These are phyloP conservation scores for Cyclotella choctawhatcheeana DNA, from an alignment of 108 stramenopile genomes.

Conservation along the genomic window DNA sequence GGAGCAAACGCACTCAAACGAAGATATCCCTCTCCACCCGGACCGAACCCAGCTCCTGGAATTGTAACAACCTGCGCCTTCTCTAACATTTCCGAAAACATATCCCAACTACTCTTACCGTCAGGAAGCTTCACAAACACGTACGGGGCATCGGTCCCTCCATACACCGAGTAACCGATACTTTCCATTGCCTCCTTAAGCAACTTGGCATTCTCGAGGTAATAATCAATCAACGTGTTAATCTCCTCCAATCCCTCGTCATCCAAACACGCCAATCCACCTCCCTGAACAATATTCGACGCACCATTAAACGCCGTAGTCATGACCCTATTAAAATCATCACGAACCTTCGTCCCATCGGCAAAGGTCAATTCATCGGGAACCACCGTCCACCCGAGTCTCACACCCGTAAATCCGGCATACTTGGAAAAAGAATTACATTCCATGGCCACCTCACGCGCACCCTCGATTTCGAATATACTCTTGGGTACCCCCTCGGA, in stretches of 20 bases:
- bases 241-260: conserved; percentile 94
- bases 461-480: conserved; percentile 97
- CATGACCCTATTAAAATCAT: conserved; percentile 98
- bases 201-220: conserved; percentile 94
- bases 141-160: conserved; percentile 95
- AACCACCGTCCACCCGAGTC: conserved; percentile 97
- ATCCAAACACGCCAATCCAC: conserved; percentile 94
- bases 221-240: conserved; percentile 94
- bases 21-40: conserved; percentile 97
- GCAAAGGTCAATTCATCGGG: conserved; percentile 87
- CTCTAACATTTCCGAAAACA: conserved; percentile 92
- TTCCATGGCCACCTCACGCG: conserved; percentile 93
- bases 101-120: conserved; percentile 89
- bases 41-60: conserved; percentile 98
- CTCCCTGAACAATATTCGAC: conserved; percentile 95
- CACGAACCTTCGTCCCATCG: conserved; percentile 86
- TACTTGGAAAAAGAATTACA: conserved; percentile 94
- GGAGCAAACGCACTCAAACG: conserved; percentile 95
- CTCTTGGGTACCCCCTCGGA: conserved; percentile 90
- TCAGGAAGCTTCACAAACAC: conserved; percentile 94
- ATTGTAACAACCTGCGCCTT: conserved; percentile 97
- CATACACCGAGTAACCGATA: conserved; percentile 89
- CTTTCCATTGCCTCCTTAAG: conserved; percentile 85
- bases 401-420: conserved; percentile 97
- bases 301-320: conserved; percentile 98